These are phyloP conservation scores for Xylaria longipes DNA, from an alignment of 495 filamentous ascomycete species.

Conservation along the genomic window DNA sequence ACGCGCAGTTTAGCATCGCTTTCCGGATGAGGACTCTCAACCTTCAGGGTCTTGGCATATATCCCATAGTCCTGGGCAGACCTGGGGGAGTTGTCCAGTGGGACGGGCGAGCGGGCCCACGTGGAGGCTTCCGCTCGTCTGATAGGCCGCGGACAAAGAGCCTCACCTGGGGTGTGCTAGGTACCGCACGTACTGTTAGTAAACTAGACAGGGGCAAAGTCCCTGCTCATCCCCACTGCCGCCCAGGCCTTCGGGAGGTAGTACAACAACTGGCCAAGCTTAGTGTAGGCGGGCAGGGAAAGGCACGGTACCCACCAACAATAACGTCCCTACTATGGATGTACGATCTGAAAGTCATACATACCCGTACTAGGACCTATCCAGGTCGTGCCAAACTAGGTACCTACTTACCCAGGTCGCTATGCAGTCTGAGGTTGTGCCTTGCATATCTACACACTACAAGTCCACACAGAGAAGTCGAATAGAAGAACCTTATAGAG, in stretches of 20 bases:
- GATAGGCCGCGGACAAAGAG: conserved; percentile 2
- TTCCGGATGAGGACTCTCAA: not conserved
- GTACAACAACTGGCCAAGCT: conserved; percentile 1
- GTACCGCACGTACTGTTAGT: too few species aligned
- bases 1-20: not conserved
- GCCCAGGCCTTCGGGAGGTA: conserved; percentile 19
- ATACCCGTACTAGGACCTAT: conserved; percentile 2
- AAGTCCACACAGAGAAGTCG: not conserved
- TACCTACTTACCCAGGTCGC: not conserved
- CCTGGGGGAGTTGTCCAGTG: conserved; percentile 6
- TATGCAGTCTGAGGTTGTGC: not conserved
- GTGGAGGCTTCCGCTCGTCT: not conserved
- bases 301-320: not conserved
- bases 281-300: not conserved
- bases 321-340: conserved; percentile 1
- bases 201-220: not conserved
- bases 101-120: conserved; percentile 11
- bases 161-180: conserved; percentile 20
- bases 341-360: conserved; percentile 4
- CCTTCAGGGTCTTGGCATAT: conserved; percentile 9
- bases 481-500: not conserved
- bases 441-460: not conserved
- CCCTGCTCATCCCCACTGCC: conserved; percentile 6
- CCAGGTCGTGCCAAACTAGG: conserved; percentile 6
- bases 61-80: not conserved